Conservation (phyloP, 495 filamentous ascomycete genomes). For the Sporormia fimetaria region DNA sequence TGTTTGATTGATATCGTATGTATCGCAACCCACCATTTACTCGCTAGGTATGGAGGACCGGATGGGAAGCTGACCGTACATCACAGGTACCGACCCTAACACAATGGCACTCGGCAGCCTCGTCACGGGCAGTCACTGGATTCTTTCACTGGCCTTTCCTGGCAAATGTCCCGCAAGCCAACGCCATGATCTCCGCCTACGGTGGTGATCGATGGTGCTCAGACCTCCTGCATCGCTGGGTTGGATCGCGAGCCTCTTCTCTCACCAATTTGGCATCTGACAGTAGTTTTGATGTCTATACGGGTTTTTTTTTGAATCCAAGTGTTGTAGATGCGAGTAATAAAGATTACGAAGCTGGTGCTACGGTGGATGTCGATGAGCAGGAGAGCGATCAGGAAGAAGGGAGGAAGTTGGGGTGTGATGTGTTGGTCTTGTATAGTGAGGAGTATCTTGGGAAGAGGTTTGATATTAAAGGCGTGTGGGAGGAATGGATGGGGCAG, state of each 20-base stretch:
- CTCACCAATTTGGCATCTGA: conserved; percentile 20
- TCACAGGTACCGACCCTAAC: conserved; percentile 31
- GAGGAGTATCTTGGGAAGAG: conserved; percentile 34
- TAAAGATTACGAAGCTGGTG: conserved; percentile 40
- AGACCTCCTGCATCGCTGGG: conserved; percentile 28
- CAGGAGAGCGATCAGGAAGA: conserved; percentile 37
- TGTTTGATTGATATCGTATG: conserved; percentile 39
- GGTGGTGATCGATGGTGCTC: conserved; percentile 35
- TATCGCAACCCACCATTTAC: neutral
- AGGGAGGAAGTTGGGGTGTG: conserved; percentile 36
- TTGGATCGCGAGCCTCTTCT: conserved; percentile 20
- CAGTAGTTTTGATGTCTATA: conserved; percentile 33
- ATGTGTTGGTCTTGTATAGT: conserved; percentile 37
- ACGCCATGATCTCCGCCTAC: conserved; percentile 36
- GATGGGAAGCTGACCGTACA: neutral
- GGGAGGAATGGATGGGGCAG: conserved; percentile 38
- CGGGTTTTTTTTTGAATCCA: conserved; percentile 32
- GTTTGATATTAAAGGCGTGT: conserved; percentile 37
- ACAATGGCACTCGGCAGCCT: conserved; percentile 31
- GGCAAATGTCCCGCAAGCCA: conserved; percentile 37
- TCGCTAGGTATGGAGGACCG: neutral
- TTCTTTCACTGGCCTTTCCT: conserved; percentile 44
- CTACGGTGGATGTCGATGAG: conserved; percentile 33
- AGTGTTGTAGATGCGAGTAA: conserved; percentile 33
- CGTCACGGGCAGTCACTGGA: conserved; percentile 24